phyloP scores from a whole-genome alignment of 805 yeast genomes.

The Myxozyma mucilagina region DNA sequence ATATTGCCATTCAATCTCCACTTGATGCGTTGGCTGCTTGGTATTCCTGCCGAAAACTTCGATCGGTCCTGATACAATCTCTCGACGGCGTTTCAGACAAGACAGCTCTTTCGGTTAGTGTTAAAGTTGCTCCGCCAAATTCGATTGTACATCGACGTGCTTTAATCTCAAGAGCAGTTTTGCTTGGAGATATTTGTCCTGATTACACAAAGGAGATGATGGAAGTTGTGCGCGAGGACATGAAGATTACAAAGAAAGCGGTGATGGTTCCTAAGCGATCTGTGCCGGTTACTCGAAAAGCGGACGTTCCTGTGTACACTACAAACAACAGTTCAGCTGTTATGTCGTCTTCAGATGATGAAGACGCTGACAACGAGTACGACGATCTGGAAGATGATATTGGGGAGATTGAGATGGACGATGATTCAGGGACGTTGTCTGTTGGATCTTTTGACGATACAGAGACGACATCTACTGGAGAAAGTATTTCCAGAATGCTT shows the following conservation, averaged over 20 bases:
- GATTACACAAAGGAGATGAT: conserved; percentile 32
- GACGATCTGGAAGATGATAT: conserved; percentile 12
- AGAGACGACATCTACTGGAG: conserved; percentile 1
- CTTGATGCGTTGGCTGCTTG: conserved; percentile 39
- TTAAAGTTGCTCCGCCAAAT: conserved; percentile 37
- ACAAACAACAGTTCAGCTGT: conserved; percentile 1
- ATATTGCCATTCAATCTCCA: conserved; percentile 34
- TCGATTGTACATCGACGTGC: conserved; percentile 37
- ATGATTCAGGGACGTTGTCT: conserved; percentile 3
- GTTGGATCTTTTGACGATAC: conserved; percentile 3
- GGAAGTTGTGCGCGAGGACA: conserved; percentile 31
- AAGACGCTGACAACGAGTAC: conserved; percentile 3
- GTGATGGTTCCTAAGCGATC: not conserved
- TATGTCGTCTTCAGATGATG: conserved; percentile 8
- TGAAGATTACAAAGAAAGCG: conserved; percentile 14
- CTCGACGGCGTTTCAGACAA: conserved; percentile 22
- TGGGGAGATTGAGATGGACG: conserved; percentile 5
- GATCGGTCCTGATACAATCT: conserved; percentile 31
- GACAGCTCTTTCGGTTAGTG: conserved; percentile 17
- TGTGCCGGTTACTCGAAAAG: not conserved
- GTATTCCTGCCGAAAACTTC: conserved; percentile 35
- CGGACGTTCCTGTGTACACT: not conserved
- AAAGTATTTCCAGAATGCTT: conserved; percentile 18
- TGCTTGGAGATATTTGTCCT: conserved; percentile 34
- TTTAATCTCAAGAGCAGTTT: conserved; percentile 36